Evolutionary conservation across 352 stramenopile genomes (phyloP).

Genomic region (Pythium chondricola): DNA sequence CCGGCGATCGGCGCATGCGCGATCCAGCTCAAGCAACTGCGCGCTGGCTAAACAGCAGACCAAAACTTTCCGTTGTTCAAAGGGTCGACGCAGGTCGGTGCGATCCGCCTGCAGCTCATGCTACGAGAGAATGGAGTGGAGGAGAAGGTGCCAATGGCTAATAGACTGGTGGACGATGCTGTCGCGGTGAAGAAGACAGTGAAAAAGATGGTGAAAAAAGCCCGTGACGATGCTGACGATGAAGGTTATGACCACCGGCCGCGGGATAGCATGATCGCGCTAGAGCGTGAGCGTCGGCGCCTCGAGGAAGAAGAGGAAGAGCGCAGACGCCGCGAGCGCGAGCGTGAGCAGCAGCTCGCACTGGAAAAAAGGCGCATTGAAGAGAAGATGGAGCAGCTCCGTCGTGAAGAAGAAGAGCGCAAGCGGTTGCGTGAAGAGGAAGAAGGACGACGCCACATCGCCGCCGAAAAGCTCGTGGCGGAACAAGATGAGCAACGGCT

Average conservation of each 20-base stretch:
- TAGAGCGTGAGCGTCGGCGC: not conserved
- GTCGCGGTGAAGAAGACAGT: constrained; percentile 1
- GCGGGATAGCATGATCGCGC: not conserved
- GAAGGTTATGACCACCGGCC: too few relatives aligned
- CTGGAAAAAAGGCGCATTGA: constrained; percentile 13
- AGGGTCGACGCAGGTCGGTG: constrained; percentile 26
- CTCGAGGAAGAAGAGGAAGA: constrained; percentile 2
- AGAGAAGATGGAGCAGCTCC: constrained; percentile 14
- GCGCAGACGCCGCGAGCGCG: constrained; percentile 8
- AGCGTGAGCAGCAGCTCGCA: constrained; percentile 16
- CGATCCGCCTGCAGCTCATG: constrained; percentile 54
- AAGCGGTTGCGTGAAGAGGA: constrained; percentile 11
- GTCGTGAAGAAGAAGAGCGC: constrained; percentile 13
- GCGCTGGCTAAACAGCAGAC: constrained; percentile 34
- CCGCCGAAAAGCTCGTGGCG: constrained; percentile 2
- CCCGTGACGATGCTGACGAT: constrained; percentile 1
- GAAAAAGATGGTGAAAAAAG: constrained; percentile 1
- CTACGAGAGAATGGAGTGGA: constrained; percentile 10
- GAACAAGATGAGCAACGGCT: constrained; percentile 10
- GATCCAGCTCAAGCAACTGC: constrained; percentile 46
- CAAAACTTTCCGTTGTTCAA: constrained; percentile 57
- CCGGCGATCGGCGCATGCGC: constrained; percentile 51
- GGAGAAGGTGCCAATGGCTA: not conserved
- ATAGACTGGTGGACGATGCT: not conserved
- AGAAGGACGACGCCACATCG: constrained; percentile 5